These are phyloP conservation scores for Gossypium gossypioides DNA, from an alignment of 441 rosid species.

Conservation along the genomic window DNA sequence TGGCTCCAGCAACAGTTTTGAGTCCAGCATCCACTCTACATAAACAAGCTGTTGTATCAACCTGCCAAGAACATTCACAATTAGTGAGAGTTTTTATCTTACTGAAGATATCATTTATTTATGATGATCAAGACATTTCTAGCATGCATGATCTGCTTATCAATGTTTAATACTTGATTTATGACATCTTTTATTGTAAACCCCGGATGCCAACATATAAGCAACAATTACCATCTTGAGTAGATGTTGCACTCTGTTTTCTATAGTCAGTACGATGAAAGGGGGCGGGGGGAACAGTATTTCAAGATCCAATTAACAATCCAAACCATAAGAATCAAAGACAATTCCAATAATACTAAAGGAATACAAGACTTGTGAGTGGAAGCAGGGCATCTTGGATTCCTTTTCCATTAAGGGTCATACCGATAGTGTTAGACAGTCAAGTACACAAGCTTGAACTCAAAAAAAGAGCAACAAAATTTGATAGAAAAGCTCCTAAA, in stretches of 20 bases:
- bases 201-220: background rate
- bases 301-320: background rate
- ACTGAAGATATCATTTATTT: background rate
- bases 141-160: background rate
- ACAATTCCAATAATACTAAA: background rate
- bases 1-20: conserved; percentile 47
- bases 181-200: background rate
- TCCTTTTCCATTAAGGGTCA: background rate
- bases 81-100: background rate
- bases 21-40: conserved; percentile 49
- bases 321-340: background rate
- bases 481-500: background rate
- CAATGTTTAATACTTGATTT: background rate
- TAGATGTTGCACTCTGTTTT: too few relatives aligned
- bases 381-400: background rate
- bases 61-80: conserved; percentile 26
- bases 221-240: background rate
- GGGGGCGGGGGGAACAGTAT: background rate
- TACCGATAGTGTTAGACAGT: background rate
- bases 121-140: background rate
- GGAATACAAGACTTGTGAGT: conserved; percentile 2
- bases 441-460: background rate
- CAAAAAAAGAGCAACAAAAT: background rate
- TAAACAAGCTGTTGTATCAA: conserved; percentile 42
- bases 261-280: too few relatives aligned